phyloP scores from a whole-genome alignment of 2,329 filamentous ascomycete species.

The Onygena corvina region DNA sequence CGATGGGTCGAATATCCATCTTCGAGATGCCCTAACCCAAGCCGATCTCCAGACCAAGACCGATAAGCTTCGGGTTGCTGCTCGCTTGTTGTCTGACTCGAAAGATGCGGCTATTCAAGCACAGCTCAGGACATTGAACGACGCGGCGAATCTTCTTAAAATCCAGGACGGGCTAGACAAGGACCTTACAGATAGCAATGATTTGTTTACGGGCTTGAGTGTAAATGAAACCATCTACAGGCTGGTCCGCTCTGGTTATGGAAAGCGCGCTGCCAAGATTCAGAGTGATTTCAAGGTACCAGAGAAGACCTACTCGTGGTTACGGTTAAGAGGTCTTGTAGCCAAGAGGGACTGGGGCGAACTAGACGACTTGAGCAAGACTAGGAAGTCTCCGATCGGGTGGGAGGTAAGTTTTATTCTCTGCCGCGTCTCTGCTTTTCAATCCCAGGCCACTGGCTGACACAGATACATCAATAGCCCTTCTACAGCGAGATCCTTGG shows the following conservation, averaged over 20 bases:
- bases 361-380: constrained; percentile 67
- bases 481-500: constrained; percentile 84
- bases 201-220: constrained; percentile 64
- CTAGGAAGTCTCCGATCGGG: constrained; percentile 77
- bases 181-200: constrained; percentile 54
- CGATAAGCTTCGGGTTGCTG: constrained; percentile 80
- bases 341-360: constrained; percentile 85
- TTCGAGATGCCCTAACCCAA: constrained; percentile 70
- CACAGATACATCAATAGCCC: constrained; percentile 44
- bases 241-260: constrained; percentile 67
- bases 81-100: constrained; percentile 69
- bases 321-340: constrained; percentile 73
- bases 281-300: constrained; percentile 86
- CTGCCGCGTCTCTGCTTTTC: neutral
- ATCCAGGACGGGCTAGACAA: constrained; percentile 78
- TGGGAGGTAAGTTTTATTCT: constrained; percentile 61
- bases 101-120: constrained; percentile 57
- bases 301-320: constrained; percentile 83
- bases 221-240: constrained; percentile 89
- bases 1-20: constrained; percentile 76
- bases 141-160: constrained; percentile 67
- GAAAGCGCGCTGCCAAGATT: constrained; percentile 74
- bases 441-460: constrained; percentile 9
- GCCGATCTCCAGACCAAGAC: constrained; percentile 55
- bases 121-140: constrained; percentile 63